These are phyloP conservation scores for Fusarium sp. DNA, from an alignment of 2,329 filamentous ascomycete genomes.

Conservation along the genomic window DNA sequence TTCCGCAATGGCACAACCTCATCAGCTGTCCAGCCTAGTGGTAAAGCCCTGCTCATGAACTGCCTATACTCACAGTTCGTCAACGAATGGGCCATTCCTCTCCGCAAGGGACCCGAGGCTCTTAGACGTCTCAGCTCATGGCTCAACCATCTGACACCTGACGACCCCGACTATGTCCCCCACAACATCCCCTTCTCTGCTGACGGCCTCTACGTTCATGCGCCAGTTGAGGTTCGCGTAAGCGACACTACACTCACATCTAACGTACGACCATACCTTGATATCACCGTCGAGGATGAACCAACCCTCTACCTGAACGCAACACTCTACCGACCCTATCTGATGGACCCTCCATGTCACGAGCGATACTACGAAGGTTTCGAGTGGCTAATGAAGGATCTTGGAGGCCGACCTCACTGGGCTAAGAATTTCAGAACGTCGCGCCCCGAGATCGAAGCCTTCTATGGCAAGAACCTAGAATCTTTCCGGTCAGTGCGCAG, in stretches of 20 bases:
- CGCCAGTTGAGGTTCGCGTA: slow-evolving; percentile 92
- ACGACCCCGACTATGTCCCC: slow-evolving; percentile 72
- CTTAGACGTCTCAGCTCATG: slow-evolving; percentile 85
- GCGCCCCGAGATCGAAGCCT: slow-evolving; percentile 69
- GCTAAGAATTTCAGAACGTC: slow-evolving; percentile 86
- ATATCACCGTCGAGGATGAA: slow-evolving; percentile 75
- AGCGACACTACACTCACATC: slow-evolving; percentile 70
- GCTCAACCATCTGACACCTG: slow-evolving; percentile 74
- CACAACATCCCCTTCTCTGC: slow-evolving; percentile 83
- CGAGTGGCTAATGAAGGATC: slow-evolving; percentile 88
- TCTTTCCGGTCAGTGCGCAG: slow-evolving; percentile 77
- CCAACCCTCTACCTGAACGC: slow-evolving; percentile 91
- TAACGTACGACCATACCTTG: slow-evolving; percentile 65
- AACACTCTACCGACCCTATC: slow-evolving; percentile 87
- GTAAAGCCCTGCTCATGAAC: slow-evolving; percentile 90
- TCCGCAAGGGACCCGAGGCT: slow-evolving; percentile 87
- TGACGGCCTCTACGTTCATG: slow-evolving; percentile 85
- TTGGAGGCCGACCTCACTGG: slow-evolving; percentile 88
- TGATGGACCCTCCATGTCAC: slow-evolving; percentile 79
- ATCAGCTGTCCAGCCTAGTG: slow-evolving; percentile 82
- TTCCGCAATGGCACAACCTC: slow-evolving; percentile 78
- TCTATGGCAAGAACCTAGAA: slow-evolving; percentile 77
- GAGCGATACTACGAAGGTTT: slow-evolving; percentile 88
- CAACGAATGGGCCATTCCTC: slow-evolving; percentile 96
- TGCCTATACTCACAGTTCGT: slow-evolving; percentile 99